Evolutionary conservation across 805 yeast species (phyloP), one percentile per base, ranked within the genome.

Genomic region (Saturnispora mendoncae): DNA sequence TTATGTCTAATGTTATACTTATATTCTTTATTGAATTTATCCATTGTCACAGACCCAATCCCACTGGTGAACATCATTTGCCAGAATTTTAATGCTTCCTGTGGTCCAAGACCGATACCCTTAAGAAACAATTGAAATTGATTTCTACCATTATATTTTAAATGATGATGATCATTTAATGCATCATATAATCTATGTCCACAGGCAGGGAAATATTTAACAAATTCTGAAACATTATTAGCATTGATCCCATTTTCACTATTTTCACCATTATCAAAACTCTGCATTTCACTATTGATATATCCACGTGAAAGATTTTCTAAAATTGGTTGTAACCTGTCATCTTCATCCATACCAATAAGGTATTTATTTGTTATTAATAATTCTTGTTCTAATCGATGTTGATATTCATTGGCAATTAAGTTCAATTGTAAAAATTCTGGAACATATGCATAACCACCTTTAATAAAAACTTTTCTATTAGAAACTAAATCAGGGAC

Each of bases 31-130:
- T 80, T 76, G 63, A 88, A 87, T 51, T 76, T 76, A 41, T 86
- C 96, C 41, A 76, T 58, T 4, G 79, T 71, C 62, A 80, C 71
- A 10, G 71, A 71, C 14, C 68, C 59, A 6, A 49, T 46, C 3
- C 65, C 71, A 15, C 36, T 28, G 4, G 86, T 72, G 61, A 90
- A 90, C 48, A 80, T 80, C 40, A 62, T 64, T 10, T 78, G 66
- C 95, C 97, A 92, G 60, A 87, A 90, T 51, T 72, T 75, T 44
- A 90, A 59, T 0, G 97, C 88, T 56, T 92, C 97, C 44, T 87
- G 96, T 6, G 84, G 79, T 33, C 73, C 72, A 44, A 92, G 67
- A 0, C 99, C 98, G 50, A 86, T 80, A 21, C 94, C 95, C 59
- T 88, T 88, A 43, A 92, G 66, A 60, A 92, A 92, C 15, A 85